These are phyloP conservation scores for Tephrocybe sp. DNA, from an alignment of 768 basidiomycete genomes.

Conservation along the genomic window DNA sequence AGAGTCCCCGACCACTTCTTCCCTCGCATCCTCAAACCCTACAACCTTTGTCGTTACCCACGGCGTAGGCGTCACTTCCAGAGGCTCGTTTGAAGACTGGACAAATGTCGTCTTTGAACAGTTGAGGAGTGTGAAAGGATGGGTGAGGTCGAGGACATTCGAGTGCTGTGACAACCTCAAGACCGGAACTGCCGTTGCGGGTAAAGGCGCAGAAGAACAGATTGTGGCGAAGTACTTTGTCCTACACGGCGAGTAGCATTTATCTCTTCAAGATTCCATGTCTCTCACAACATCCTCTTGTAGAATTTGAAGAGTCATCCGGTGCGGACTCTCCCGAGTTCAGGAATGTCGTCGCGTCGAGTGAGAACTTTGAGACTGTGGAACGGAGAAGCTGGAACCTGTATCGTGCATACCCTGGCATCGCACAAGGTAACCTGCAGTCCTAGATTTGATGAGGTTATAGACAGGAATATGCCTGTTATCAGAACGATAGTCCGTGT, in stretches of 20 bases:
- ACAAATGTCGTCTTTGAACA: constrained; percentile 15
- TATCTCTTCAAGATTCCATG: not conserved
- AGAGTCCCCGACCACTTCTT: constrained; percentile 28
- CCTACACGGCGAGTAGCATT: constrained; percentile 36
- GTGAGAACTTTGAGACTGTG: constrained; percentile 17
- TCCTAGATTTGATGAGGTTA: no score
- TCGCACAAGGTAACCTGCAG: constrained; percentile 39
- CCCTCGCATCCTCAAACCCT: constrained; percentile 29
- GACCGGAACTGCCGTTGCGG: constrained; percentile 26
- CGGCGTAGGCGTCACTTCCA: constrained; percentile 22
- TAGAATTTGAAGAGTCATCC: constrained; percentile 21
- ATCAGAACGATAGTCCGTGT: no score
- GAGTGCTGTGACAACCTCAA: constrained; percentile 41
- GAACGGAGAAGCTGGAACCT: constrained; percentile 40
- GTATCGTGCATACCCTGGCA: constrained; percentile 47
- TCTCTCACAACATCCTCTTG: not conserved
- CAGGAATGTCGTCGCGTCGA: constrained; percentile 10
- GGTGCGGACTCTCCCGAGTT: constrained; percentile 17
- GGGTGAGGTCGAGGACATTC: constrained; percentile 40
- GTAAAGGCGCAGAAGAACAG: constrained; percentile 29
- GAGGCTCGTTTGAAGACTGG: constrained; percentile 23
- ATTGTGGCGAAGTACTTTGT: constrained; percentile 36
- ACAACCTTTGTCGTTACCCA: constrained; percentile 32
- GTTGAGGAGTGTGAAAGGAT: constrained; percentile 28
- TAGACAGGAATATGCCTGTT: no score